phyloP scores from a whole-genome alignment of 257 asterid genomes.

The Ballota nigra region DNA sequence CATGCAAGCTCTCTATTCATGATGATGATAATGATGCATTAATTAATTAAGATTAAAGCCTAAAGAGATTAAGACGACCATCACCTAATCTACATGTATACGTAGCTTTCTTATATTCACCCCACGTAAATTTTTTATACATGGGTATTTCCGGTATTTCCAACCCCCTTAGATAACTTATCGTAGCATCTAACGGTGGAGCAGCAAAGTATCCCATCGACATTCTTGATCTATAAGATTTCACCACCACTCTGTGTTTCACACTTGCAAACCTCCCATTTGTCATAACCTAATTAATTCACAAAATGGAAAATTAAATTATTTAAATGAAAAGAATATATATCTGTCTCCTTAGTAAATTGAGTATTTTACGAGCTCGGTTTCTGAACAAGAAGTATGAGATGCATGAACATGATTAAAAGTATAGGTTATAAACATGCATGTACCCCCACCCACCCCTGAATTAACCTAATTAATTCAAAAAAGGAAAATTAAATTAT shows the following conservation, averaged over 20 bases:
- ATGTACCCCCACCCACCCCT: no score
- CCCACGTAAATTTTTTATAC: conserved; percentile 59
- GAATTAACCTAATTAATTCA: no score
- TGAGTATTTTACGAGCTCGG: no score
- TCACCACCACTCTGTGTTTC: conserved; percentile 57
- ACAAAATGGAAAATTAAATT: no score
- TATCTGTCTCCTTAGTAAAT: no score
- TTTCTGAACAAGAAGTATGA: no score
- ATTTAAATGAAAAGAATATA: no score
- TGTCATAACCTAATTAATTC: conserved; percentile 41
- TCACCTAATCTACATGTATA: conserved; percentile 47
- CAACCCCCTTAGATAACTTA: conserved; percentile 34
- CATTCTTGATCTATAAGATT: conserved; percentile 38
- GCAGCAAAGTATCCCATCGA: conserved; percentile 64
- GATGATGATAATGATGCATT: background rate
- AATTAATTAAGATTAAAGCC: background rate
- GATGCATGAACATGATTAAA: no score
- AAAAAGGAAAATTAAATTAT: no score
- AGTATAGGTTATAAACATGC: no score
- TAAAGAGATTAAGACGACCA: conserved; percentile 42
- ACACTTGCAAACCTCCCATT: conserved; percentile 68
- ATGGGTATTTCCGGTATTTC: conserved; percentile 28
- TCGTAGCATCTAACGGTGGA: conserved; percentile 46
- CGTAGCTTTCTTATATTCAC: conserved; percentile 52
- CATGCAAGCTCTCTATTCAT: no score